Evolutionary conservation across 345 rosid species (phyloP), one percentile per base, ranked within the genome.

Genomic region (Camelina sativa): DNA sequence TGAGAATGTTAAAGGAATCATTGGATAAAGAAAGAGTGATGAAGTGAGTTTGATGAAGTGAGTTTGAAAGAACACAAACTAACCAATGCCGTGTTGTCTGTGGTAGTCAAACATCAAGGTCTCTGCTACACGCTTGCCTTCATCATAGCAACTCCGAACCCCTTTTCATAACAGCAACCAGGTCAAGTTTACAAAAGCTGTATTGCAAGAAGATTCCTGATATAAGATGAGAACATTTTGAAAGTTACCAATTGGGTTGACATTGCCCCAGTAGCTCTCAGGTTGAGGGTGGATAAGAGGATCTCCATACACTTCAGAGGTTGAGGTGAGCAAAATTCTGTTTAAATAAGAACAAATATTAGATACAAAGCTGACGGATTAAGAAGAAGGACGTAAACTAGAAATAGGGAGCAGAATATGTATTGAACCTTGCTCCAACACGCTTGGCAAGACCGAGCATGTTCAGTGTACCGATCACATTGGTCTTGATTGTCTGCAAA

Each of bases 391-490:
- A 73, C 16, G 23, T 58, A 34, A 32, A 11, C 2, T 64, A 35
- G 40, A 62, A 16, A 16, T 0, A 34, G 40, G 25, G 1, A 62
- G 54, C 4, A 9, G n/a, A 64, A 20, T 12, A 41, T 7, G 66
- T 51, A 50, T n/a, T 55, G 11, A 73, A 93, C 97, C 97, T 91
- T 51, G 97, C 98, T 63, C 98, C 98, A 73, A 91, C 98, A 50
- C 98, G 91, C 85, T 94, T 91, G 75, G 98, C 98, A 8, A 94
- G 96, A 37, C 98, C 98, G 76, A 94, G 74, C 98, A 94, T 94
- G 80, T 94, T 94, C 72, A 94, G 73, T 62, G 97, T 94, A 28
- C 98, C 97, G 3, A 93, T 93, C 74, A 93, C 97, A 81, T 93
- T 93, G 67, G 98, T 93, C 86, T 93, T 93, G 80, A 89, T 93